Conservation (phyloP, 257 asterid species). For the Gentiana macrophylla region DNA sequence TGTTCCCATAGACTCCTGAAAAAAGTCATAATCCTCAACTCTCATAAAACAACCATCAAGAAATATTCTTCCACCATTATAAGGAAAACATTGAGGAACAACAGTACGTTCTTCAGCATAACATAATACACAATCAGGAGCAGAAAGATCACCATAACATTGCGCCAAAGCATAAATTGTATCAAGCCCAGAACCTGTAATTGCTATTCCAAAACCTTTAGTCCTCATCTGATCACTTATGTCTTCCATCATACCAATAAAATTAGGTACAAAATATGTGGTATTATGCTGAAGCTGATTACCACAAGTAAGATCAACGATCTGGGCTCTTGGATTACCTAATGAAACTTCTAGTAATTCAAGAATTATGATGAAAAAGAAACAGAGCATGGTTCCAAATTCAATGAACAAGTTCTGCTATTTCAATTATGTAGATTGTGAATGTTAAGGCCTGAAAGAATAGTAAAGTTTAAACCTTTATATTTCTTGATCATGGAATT, state of each 20-base stretch:
- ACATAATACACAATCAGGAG: slow-evolving; percentile 60
- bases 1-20: slow-evolving; percentile 33
- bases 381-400: not conserved
- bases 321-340: slow-evolving; percentile 59
- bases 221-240: slow-evolving; percentile 49
- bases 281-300: slow-evolving; percentile 37
- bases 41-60: slow-evolving; percentile 91
- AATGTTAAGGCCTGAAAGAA: not conserved
- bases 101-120: slow-evolving; percentile 63
- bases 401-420: not conserved
- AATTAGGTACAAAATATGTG: slow-evolving; percentile 42
- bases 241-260: slow-evolving; percentile 59
- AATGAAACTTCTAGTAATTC: slow-evolving; percentile 24
- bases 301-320: slow-evolving; percentile 37
- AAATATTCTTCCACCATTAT: slow-evolving; percentile 51
- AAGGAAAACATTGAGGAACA: slow-evolving; percentile 67
- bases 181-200: slow-evolving; percentile 46
- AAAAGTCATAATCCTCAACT: slow-evolving; percentile 57
- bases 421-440: not conserved
- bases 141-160: slow-evolving; percentile 83
- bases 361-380: slow-evolving; percentile 16
- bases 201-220: slow-evolving; percentile 42
- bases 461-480: not conserved
- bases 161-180: slow-evolving; percentile 50
- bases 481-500: not conserved